These are phyloP conservation scores for Solanum dulcamara DNA, from an alignment of 257 asterid species.

Conservation along the genomic window DNA sequence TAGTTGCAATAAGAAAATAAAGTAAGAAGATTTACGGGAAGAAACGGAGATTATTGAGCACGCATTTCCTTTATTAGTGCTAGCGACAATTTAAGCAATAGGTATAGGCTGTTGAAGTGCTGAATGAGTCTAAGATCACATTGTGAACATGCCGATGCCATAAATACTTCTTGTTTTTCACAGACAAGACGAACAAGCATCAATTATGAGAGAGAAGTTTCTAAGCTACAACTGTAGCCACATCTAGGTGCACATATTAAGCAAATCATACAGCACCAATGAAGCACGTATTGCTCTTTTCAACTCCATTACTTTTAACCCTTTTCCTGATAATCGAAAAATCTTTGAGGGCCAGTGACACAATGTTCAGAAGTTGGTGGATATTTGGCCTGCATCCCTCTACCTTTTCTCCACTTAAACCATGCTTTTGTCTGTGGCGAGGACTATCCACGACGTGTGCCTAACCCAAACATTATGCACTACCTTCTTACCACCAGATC, in stretches of 20 bases:
- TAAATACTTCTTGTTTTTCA: background rate
- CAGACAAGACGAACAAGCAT: background rate
- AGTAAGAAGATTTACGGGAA: background rate
- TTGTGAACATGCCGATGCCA: background rate
- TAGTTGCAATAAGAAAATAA: background rate
- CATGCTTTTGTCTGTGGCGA: background rate
- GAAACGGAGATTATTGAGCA: background rate
- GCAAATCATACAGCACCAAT: background rate
- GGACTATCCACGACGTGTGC: background rate
- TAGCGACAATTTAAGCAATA: background rate
- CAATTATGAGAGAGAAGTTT: background rate
- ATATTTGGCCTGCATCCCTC: background rate
- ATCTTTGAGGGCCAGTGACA: background rate
- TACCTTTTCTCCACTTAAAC: background rate
- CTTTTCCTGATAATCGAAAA: background rate
- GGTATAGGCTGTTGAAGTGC: background rate
- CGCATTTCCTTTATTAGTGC: background rate
- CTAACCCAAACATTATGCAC: background rate
- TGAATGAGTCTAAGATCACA: background rate
- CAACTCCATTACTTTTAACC: background rate
- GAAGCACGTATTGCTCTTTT: background rate
- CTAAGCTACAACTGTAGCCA: background rate
- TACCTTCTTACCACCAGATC: background rate
- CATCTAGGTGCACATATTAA: background rate
- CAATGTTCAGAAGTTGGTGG: background rate